A percentile compares a stretch with the other conserved stretches of the same genome.
These are phyloP conservation scores for Crithidia bombi DNA, from an alignment of 208 protist genomes.

Conservation along the genomic window DNA sequence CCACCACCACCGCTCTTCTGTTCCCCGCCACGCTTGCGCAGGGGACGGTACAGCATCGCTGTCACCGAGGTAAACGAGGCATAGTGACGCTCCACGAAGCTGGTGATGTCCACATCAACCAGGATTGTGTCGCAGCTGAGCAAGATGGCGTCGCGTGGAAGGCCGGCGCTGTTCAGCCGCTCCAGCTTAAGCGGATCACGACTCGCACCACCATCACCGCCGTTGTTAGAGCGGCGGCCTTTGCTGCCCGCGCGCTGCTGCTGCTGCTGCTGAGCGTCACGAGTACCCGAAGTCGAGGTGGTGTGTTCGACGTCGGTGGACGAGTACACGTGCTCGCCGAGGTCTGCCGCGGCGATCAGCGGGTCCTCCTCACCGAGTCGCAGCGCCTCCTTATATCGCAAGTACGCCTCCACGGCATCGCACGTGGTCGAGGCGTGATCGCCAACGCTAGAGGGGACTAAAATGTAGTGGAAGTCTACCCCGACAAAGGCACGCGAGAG, in stretches of 20 bases:
- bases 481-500: conserved; percentile 58
- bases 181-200: conserved; percentile 48
- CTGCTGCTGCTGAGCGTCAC: not conserved
- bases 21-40: conserved; percentile 27
- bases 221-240: conserved; percentile 5
- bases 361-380: conserved; percentile 39
- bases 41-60: conserved; percentile 69
- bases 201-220: conserved; percentile 1
- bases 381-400: conserved; percentile 75
- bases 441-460: conserved; percentile 56
- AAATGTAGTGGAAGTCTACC: conserved; percentile 72
- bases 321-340: conserved; percentile 19
- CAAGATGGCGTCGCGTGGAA: conserved; percentile 72
- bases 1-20: conserved; percentile 14
- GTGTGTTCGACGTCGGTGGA: not conserved
- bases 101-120: conserved; percentile 69
- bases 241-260: conserved; percentile 1
- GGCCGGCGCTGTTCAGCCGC: conserved; percentile 39
- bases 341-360: conserved; percentile 2
- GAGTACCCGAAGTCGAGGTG: conserved; percentile 1
- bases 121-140: conserved; percentile 86
- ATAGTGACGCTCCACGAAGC: conserved; percentile 81
- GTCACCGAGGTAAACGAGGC: conserved; percentile 67
- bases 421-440: conserved; percentile 70
- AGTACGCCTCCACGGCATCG: conserved; percentile 74